Base-by-base conservation (phyloP, 768 basidiomycete genomes). In the Lactifluus subvellereus region DNA sequence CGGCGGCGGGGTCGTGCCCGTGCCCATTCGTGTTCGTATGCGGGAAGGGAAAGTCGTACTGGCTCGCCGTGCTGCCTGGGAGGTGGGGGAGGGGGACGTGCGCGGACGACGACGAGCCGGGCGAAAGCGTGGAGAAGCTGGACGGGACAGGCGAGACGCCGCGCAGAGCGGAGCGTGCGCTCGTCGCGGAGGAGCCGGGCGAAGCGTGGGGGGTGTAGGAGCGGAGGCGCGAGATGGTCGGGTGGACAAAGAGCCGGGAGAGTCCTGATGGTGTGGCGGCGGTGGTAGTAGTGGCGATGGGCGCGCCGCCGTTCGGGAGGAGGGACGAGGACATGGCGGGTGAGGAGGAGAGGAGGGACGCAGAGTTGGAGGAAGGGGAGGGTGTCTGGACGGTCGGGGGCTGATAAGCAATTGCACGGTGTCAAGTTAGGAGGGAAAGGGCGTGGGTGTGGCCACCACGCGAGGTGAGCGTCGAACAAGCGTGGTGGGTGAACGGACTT, bases 181-280 rank as follows among this genome's bases (percentile, higher is more conserved):
- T 80, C 47, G 75, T 76, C 51, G 77, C 78, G 16, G 81, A 78
- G 18, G 76, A 69, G 14, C 71, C 69, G 30, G 79, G 77, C 32
- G 77, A 73, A 5, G 77, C 72, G 30, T 78, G 80, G 13, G 85
- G 83, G 6, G 80, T 79, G 69, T 79, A 80, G 13, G 91, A 90
- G 48, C 90, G 88, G 47, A 91, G 81, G n/a, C 90, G 82, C 33
- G 90, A 93, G 6, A 90, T 81, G n/a, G 78, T 82, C 4, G 88
- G 87, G 68, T 88, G 85, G 20, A 90, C 72, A 71, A 87, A 90
- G 13, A 85, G 81, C 43, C 81, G 79, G 4, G 81, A 74, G 10
- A 80, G 70, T 64, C 75, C 79, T 27, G 58, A n/a, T 4, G 37
- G 47, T 11, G 45, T 43, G 77, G 72, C 32, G 76, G 73, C 13